Conservation (phyloP, 768 basidiomycete genomes). For the Tephrocybe sp. region DNA sequence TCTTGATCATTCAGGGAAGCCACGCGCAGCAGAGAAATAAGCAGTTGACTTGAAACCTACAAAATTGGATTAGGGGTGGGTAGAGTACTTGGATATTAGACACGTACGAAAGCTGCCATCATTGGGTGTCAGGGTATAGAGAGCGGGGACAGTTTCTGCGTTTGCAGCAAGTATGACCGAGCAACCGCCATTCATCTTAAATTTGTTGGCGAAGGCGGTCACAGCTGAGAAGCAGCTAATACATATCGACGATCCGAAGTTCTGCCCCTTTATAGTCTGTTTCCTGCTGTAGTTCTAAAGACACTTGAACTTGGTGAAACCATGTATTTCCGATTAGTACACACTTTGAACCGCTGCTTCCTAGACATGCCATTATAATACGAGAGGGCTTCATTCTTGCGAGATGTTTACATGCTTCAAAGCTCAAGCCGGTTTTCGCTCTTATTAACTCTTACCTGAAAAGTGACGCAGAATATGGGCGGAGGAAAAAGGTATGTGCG, state of each 20-base stretch:
- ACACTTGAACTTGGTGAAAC: no score
- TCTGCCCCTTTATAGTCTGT: constrained; percentile 35
- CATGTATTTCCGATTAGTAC: no score
- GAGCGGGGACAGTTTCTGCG: constrained; percentile 25
- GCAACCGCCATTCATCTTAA: constrained; percentile 29
- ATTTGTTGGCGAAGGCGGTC: constrained; percentile 33
- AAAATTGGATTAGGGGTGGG: not conserved
- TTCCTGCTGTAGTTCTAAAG: constrained; percentile 25
- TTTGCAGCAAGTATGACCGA: constrained; percentile 49
- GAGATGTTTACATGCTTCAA: no score
- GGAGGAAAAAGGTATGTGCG: no score
- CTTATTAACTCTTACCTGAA: no score
- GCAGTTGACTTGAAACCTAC: constrained; percentile 50
- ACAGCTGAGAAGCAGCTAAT: constrained; percentile 38
- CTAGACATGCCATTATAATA: no score
- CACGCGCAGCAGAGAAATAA: constrained; percentile 39
- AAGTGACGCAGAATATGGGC: no score
- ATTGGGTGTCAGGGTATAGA: constrained; percentile 32
- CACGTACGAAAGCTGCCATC: constrained; percentile 47
- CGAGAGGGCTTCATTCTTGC: no score
- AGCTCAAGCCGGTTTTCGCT: no score
- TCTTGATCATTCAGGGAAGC: constrained; percentile 42
- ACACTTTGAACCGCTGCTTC: no score
- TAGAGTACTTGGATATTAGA: not conserved
- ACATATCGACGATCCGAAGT: constrained; percentile 41